Evolutionary conservation across 164 flowering plant genomes (phyloP).

Genomic region (Paratinospora sagittata): DNA sequence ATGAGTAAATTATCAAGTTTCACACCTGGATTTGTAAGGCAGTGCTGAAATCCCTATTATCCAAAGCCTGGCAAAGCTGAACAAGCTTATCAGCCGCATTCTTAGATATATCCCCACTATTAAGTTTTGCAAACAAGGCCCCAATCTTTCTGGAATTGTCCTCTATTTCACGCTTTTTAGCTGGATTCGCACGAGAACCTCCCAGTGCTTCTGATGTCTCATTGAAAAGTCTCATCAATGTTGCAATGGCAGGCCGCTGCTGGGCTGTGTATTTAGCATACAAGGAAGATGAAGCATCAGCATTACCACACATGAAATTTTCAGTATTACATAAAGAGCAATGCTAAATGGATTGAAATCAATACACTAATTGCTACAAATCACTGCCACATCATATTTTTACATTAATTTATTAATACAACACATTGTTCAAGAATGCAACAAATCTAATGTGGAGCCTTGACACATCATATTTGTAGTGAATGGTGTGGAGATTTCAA

Average conservation of each 20-base stretch:
- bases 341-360: too few species aligned
- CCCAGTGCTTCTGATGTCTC: conserved; percentile 91
- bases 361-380: too few species aligned
- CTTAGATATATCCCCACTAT: conserved; percentile 85
- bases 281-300: background rate
- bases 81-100: conserved; percentile 76
- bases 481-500: too few species aligned
- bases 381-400: too few species aligned
- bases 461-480: too few species aligned
- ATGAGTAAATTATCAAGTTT: background rate
- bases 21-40: conserved; percentile 85
- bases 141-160: conserved; percentile 92
- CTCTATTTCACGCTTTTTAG: conserved; percentile 87
- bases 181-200: conserved; percentile 77
- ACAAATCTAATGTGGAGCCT: too few species aligned
- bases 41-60: conserved; percentile 57
- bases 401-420: too few species aligned
- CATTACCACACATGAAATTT: background rate
- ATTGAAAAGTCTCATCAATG: conserved; percentile 74
- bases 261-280: conserved; percentile 42
- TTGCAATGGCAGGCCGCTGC: conserved; percentile 64
- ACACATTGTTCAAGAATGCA: too few species aligned
- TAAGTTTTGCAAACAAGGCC: conserved; percentile 79
- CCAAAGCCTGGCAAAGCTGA: conserved; percentile 85
- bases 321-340: too few species aligned